Evolutionary conservation across 2,329 filamentous ascomycete species (phyloP), one percentile per base, ranked within the genome.

Genomic region (Aureobasidium namibiae): DNA sequence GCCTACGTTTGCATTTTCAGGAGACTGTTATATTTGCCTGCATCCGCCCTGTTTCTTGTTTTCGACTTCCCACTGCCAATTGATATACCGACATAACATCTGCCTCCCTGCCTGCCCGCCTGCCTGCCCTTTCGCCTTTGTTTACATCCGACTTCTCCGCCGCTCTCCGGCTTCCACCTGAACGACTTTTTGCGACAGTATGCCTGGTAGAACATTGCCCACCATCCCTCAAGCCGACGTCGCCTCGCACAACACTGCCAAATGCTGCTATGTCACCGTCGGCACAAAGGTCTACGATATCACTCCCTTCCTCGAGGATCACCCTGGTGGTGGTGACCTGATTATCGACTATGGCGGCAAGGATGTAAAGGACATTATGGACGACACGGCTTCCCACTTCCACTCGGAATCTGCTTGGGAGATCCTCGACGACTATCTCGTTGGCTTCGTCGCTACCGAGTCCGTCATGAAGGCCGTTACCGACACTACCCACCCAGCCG

Each of bases 331-430:
- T 61, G 84, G 85, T 67, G 89, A 96, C 63, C 78, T 97, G 66
- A 87, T 99, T 62, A 78, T 96, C 63, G 89, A 96, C 56, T 95
- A 94, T 72, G 94, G 82, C 33, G 92, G 92, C 65, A 89, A 90
- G 73, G 94, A 99, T 73, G 80, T 96, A 60, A 81, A 83, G 64
- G 80, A 85, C 3, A 95, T 96, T 61, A 79, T 99, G 74, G 85
- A 88, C 70, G 92, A 99, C 69, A 80, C 86, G 62, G 76, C 82
- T 44, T 96, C 92, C 34, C 94, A 99, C 70, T 76, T 79, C 44
- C 94, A 99, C 73, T 90, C 88, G 49, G 92, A 97, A 62, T 82
- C 91, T 1, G 94, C 94, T n/a, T 99, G 96, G 74, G 92, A 97
- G 67, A 88, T 97, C 14, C 80, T 99, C 26, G 89, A 95, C 46